phyloP scores from a whole-genome alignment of 345 rosid genomes.

The Euphorbia peplus region DNA sequence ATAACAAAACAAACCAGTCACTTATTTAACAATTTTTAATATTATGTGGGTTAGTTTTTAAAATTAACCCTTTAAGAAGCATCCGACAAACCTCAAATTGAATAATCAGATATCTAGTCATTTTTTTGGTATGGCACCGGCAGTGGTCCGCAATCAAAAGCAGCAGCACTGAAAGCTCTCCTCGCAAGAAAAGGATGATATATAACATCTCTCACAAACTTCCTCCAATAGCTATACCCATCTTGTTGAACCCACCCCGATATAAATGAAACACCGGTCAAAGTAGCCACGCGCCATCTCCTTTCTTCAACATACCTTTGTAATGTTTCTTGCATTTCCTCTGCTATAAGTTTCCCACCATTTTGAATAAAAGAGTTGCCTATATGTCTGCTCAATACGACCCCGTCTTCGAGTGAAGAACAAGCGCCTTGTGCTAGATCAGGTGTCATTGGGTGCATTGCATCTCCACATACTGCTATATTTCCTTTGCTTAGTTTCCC shows the following conservation, averaged over 20 bases:
- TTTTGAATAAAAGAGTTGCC: not conserved
- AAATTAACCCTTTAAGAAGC: too few relatives aligned
- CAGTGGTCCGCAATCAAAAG: constrained; percentile 34
- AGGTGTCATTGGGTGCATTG: constrained; percentile 59
- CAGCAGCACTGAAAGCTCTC: not conserved
- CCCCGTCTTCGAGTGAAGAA: constrained; percentile 37
- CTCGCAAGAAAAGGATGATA: constrained; percentile 7
- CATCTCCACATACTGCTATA: constrained; percentile 43
- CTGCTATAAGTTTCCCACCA: constrained; percentile 5
- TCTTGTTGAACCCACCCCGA: constrained; percentile 35
- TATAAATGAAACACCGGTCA: constrained; percentile 23
- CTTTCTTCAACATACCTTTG: constrained; percentile 29
- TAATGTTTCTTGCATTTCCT: constrained; percentile 14
- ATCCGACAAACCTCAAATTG: too few relatives aligned
- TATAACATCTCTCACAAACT: constrained; percentile 26
- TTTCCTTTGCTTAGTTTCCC: constrained; percentile 37
- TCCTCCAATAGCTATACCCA: constrained; percentile 29
- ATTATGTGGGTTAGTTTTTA: too few relatives aligned
- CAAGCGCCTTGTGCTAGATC: constrained; percentile 55
- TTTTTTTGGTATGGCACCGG: not conserved
- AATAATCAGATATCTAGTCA: too few relatives aligned
- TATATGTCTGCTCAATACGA: constrained; percentile 37
- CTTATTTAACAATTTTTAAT: too few relatives aligned
- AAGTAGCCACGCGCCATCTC: constrained; percentile 29
- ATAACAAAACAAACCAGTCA: too few relatives aligned